Evolutionary conservation across 257 asterid species (phyloP).

Genomic region (Nyctanthes arbortristis): DNA sequence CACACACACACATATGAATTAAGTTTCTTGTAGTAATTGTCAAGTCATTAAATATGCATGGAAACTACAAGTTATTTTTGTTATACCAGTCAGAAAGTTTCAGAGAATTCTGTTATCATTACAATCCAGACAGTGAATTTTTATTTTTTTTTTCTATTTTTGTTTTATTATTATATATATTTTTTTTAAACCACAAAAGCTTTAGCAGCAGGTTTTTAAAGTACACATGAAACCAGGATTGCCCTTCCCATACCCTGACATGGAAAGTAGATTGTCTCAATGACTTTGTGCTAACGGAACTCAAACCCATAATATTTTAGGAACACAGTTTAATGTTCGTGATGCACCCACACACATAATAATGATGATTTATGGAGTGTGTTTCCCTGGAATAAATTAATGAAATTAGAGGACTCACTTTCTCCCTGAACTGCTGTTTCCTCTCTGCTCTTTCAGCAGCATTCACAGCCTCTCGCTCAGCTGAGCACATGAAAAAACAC

Average conservation of each 20-base stretch:
- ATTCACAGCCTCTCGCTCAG: conserved; percentile 90
- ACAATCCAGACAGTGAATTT: too few relatives aligned
- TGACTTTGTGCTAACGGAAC: not conserved
- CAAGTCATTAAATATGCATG: not conserved
- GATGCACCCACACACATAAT: not conserved
- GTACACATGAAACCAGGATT: not conserved
- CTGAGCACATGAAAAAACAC: conserved; percentile 38
- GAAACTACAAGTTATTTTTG: too few relatives aligned
- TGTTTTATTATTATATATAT: too few relatives aligned
- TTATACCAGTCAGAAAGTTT: too few relatives aligned
- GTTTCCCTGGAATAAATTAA: not conserved
- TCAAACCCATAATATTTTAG: not conserved
- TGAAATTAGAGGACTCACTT: conserved; percentile 51
- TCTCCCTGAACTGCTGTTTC: conserved; percentile 81
- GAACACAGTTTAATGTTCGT: too few relatives aligned
- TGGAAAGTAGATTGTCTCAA: not conserved
- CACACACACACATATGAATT: not conserved
- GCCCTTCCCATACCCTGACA: not conserved
- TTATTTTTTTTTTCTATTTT: too few relatives aligned
- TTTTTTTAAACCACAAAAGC: too few relatives aligned
- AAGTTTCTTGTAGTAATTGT: not conserved
- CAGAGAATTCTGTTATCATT: too few relatives aligned
- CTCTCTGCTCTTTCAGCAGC: conserved; percentile 92
- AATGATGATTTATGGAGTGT: not conserved
- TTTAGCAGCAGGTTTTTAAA: too few relatives aligned